Percentiles rank a stretch among this genome's conserved stretches.
Conservation (phyloP, 1,284 basidiomycete genomes). For the Marasmius oreades region DNA sequence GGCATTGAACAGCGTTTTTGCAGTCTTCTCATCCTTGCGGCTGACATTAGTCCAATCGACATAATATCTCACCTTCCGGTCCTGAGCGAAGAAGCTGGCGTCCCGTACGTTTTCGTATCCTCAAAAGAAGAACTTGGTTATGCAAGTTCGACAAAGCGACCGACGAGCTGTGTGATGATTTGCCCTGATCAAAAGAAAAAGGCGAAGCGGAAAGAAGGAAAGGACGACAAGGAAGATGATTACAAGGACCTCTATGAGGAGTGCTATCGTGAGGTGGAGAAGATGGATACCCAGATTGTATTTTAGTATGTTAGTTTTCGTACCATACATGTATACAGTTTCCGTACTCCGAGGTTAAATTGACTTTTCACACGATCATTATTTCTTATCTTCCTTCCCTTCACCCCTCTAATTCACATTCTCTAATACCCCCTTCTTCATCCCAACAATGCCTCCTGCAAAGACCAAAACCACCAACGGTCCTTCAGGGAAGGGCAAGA, state of each 20-base stretch:
- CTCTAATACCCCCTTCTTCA: constrained; percentile 22
- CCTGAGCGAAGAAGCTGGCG: constrained; percentile 90
- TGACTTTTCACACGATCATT: constrained; percentile 18
- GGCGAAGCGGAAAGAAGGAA: constrained; percentile 58
- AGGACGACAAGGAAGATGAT: constrained; percentile 71
- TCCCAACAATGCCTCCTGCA: constrained; percentile 37
- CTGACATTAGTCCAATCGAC: constrained; percentile 97
- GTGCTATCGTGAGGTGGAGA: constrained; percentile 81
- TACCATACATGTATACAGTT: neutral
- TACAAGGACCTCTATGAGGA: constrained; percentile 84
- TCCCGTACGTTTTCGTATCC: constrained; percentile 88
- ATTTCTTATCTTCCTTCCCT: constrained; percentile 25
- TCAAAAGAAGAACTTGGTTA: constrained; percentile 95
- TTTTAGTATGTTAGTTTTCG: constrained; percentile 39
- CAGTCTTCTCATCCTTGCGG: constrained; percentile 89
- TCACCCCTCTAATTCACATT: constrained; percentile 20
- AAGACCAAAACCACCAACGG: constrained; percentile 55
- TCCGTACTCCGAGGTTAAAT: neutral
- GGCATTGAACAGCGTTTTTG: constrained; percentile 7
- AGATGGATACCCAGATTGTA: constrained; percentile 69
- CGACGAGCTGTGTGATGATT: constrained; percentile 97
- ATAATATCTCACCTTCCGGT: constrained; percentile 97
- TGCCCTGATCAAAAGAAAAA: constrained; percentile 77
- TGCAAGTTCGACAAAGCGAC: constrained; percentile 95
- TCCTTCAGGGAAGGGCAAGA: constrained; percentile 35